phyloP scores from a whole-genome alignment of 2,329 filamentous ascomycete genomes.

The Alternaria sp. region DNA sequence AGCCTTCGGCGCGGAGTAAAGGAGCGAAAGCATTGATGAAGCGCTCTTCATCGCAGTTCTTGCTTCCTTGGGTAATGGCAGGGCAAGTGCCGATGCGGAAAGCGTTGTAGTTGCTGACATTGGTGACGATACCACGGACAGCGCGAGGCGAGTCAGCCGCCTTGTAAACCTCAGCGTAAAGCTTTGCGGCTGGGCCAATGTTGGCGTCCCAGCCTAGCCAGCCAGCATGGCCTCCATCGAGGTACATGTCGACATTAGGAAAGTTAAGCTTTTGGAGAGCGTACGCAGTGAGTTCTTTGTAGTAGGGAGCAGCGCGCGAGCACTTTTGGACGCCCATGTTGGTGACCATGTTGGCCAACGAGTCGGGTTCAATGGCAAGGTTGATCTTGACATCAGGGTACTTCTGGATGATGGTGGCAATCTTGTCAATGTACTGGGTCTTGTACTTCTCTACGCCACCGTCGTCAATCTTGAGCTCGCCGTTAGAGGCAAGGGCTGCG shows the following conservation, averaged over 20 bases:
- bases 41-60: conserved; percentile 63
- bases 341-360: conserved; percentile 69
- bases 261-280: conserved; percentile 66
- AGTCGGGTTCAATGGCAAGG: conserved; percentile 56
- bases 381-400: conserved; percentile 63
- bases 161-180: conserved; percentile 60
- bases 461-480: conserved; percentile 66
- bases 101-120: conserved; percentile 68
- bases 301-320: conserved; percentile 62
- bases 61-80: conserved; percentile 56
- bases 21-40: conserved; percentile 63
- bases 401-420: conserved; percentile 61
- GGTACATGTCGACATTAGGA: conserved; percentile 69
- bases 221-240: conserved; percentile 70
- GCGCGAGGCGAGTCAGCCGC: conserved; percentile 57
- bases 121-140: conserved; percentile 64
- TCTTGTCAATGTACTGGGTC: conserved; percentile 61
- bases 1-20: conserved; percentile 57
- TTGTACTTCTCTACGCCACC: conserved; percentile 62
- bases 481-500: conserved; percentile 69
- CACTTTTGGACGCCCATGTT: conserved; percentile 65
- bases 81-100: conserved; percentile 58
- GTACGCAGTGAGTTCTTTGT: conserved; percentile 65
- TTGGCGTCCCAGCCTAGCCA: conserved; percentile 72
- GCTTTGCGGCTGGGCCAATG: conserved; percentile 59